These are phyloP conservation scores for Candida coquimbonensis DNA, from an alignment of 805 yeast genomes.

Conservation along the genomic window DNA sequence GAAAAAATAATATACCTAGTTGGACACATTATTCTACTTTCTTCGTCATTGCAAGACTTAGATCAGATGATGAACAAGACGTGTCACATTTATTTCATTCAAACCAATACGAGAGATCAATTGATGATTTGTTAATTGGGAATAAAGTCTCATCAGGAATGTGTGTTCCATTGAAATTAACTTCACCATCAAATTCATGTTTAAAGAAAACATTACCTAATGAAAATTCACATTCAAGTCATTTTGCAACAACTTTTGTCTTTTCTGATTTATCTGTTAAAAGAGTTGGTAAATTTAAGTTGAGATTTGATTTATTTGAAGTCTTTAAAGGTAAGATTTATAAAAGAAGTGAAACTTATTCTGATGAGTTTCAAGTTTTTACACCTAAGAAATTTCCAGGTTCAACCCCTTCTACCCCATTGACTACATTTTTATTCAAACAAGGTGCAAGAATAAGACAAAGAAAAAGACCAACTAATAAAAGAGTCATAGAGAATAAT, in stretches of 20 bases:
- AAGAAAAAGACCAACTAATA: slow-evolving; percentile 23
- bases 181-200: slow-evolving; percentile 10
- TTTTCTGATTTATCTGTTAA: slow-evolving; percentile 26
- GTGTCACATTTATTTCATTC: slow-evolving; percentile 6
- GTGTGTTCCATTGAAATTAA: slow-evolving; percentile 16
- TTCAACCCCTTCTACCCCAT: slow-evolving; percentile 21
- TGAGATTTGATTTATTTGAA: slow-evolving; percentile 25
- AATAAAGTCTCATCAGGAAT: slow-evolving; percentile 21
- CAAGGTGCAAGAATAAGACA: slow-evolving; percentile 28
- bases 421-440: slow-evolving; percentile 24
- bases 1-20: slow-evolving; percentile 14
- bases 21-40: slow-evolving; percentile 24
- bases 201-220: slow-evolving; percentile 8
- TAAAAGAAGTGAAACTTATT: slow-evolving; percentile 12
- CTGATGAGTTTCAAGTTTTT: slow-evolving; percentile 22
- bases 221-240: slow-evolving; percentile 13
- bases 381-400: slow-evolving; percentile 29
- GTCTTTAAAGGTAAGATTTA: slow-evolving; percentile 17
- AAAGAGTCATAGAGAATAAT: slow-evolving; percentile 19
- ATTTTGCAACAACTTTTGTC: slow-evolving; percentile 24
- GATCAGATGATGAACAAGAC: slow-evolving; percentile 5
- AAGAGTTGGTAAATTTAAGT: slow-evolving; percentile 21
- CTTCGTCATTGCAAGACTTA: slow-evolving; percentile 18
- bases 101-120: slow-evolving; percentile 2
- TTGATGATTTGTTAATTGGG: slow-evolving; percentile 19